These are phyloP conservation scores for Zygnema cylindricum DNA, from an alignment of 139 green algal species.

Conservation along the genomic window DNA sequence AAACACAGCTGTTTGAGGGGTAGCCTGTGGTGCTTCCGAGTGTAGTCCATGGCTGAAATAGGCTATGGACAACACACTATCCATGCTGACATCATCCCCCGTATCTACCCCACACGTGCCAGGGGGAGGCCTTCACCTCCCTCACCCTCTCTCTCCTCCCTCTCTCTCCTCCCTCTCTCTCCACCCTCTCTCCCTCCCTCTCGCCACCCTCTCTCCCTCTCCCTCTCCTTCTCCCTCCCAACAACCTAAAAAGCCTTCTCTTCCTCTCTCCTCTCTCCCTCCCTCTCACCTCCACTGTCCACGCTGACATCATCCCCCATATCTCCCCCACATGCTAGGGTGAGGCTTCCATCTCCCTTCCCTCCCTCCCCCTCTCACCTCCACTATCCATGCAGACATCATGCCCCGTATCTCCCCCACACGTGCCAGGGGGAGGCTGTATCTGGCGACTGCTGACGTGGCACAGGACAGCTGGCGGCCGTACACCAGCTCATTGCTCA, in stretches of 20 bases:
- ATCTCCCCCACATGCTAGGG: neutral
- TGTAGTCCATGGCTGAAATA: too few species aligned
- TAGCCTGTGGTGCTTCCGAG: too few species aligned
- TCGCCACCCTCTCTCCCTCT: slow-evolving; percentile 1
- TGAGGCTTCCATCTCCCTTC: neutral
- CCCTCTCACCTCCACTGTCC: too few species aligned
- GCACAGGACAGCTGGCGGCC: slow-evolving; percentile 75
- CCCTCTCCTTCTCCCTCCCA: neutral
- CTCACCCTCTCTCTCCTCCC: neutral
- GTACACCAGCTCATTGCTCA: slow-evolving; percentile 91
- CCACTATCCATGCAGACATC: slow-evolving; percentile 36
- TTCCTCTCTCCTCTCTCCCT: neutral
- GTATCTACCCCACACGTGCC: neutral
- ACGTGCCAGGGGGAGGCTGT: slow-evolving; percentile 15
- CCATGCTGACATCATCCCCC: neutral
- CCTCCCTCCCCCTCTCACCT: neutral
- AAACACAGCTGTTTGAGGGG: too few species aligned
- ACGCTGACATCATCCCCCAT: neutral
- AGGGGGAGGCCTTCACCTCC: neutral
- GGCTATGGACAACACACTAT: too few species aligned
- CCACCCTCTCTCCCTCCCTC: neutral
- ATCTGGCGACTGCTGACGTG: neutral
- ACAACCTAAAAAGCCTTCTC: neutral
- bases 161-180: neutral
- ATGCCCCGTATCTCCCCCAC: neutral